phyloP scores from a whole-genome alignment of 2,329 filamentous ascomycete species.

The Colletotrichum neosansevieriae region DNA sequence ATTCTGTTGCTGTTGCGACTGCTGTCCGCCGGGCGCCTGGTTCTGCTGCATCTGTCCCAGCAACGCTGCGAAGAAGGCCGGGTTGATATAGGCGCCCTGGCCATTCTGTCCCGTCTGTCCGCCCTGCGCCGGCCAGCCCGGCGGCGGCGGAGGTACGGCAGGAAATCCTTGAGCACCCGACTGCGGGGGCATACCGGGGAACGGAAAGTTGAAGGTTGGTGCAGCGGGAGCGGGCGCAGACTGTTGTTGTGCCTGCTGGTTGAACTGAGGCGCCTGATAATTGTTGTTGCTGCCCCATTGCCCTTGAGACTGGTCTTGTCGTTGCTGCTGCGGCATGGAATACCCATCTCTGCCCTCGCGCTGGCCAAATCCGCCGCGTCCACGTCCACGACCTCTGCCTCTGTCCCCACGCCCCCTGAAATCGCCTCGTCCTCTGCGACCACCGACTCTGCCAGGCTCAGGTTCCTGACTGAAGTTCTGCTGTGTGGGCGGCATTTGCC shows the following conservation, averaged over 20 bases:
- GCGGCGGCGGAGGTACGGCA: constrained; percentile 57
- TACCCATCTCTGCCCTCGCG: constrained; percentile 55
- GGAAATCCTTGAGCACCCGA: constrained; percentile 48
- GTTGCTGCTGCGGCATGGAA: constrained; percentile 46
- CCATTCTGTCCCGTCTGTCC: constrained; percentile 50
- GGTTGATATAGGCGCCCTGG: constrained; percentile 66
- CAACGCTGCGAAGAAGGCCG: constrained; percentile 66
- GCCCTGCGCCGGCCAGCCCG: constrained; percentile 50
- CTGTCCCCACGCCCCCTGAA: constrained; percentile 53
- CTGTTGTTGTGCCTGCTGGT: constrained; percentile 44
- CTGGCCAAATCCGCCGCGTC: constrained; percentile 52
- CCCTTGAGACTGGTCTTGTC: constrained; percentile 48
- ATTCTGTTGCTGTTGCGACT: constrained; percentile 44
- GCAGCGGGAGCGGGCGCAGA: constrained; percentile 44
- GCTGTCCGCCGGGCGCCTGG: constrained; percentile 42
- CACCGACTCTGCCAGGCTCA: constrained; percentile 45
- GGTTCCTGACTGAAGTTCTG: constrained; percentile 58
- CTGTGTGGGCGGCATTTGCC: constrained; percentile 60
- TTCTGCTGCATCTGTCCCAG: constrained; percentile 59
- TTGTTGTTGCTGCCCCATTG: constrained; percentile 44
- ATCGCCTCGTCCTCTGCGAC: constrained; percentile 57
- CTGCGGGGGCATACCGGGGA: constrained; percentile 57
- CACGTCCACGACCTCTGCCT: constrained; percentile 53
- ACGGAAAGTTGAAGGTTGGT: constrained; percentile 58
- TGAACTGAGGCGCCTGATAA: constrained; percentile 41